Conservation (phyloP, 805 yeast species). For the Clavispora asparagi region DNA sequence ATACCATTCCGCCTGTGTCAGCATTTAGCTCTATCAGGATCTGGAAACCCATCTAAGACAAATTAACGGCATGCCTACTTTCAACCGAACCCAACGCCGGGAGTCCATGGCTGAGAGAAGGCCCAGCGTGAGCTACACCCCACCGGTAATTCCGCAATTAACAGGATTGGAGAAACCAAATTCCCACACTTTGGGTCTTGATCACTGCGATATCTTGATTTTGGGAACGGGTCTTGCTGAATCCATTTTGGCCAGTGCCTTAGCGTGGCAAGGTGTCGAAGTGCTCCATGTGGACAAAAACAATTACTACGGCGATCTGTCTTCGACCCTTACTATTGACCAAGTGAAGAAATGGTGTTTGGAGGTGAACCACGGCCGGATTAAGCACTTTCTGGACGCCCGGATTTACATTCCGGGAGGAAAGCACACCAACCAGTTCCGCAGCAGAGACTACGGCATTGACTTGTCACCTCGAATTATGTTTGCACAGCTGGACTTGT, state of each 20-base stretch:
- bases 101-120: constrained; percentile 67
- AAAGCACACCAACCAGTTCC: constrained; percentile 44
- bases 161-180: constrained; percentile 76
- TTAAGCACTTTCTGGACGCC: constrained; percentile 59
- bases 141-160: constrained; percentile 57
- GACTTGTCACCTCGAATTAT: constrained; percentile 83
- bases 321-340: constrained; percentile 81
- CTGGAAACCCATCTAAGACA: background rate
- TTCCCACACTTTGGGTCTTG: constrained; percentile 58
- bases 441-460: constrained; percentile 74
- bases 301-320: constrained; percentile 81
- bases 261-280: constrained; percentile 97
- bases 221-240: constrained; percentile 92
- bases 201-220: constrained; percentile 75
- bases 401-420: constrained; percentile 69
- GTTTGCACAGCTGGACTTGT: constrained; percentile 86
- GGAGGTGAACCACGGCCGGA: constrained; percentile 50
- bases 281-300: constrained; percentile 87
- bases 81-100: constrained; percentile 40
- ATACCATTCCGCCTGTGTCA: too few species aligned
- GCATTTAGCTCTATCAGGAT: too few species aligned
- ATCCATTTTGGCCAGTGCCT: constrained; percentile 83
- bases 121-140: constrained; percentile 43
- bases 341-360: constrained; percentile 81
- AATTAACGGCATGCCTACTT: constrained; percentile 12